These are phyloP conservation scores for Vinca minor DNA, from an alignment of 257 asterid genomes.

Conservation along the genomic window DNA sequence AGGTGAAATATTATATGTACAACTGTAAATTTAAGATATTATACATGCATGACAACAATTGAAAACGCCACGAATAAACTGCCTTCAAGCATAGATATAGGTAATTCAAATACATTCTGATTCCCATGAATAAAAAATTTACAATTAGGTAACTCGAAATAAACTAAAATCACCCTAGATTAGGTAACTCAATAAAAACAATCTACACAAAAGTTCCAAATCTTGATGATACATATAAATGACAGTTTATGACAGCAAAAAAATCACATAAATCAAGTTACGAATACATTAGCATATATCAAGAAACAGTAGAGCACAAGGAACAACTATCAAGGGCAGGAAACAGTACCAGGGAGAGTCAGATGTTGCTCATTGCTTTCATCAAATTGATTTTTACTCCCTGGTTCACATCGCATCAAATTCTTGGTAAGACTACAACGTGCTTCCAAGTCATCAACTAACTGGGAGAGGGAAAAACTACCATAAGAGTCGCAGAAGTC, in stretches of 20 bases:
- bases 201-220: neutral
- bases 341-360: conserved; percentile 19
- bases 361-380: conserved; percentile 36
- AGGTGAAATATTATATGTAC: too few species aligned
- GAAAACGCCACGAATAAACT: too few species aligned
- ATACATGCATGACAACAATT: too few species aligned
- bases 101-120: neutral
- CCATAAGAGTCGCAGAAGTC: neutral
- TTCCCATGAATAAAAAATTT: neutral
- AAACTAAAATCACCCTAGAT: too few species aligned
- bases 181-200: too few species aligned
- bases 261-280: neutral
- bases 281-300: neutral
- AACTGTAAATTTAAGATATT: too few species aligned
- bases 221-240: neutral
- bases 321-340: conserved; percentile 10
- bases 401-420: conserved; percentile 32
- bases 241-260: neutral
- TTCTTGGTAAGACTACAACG: conserved; percentile 39
- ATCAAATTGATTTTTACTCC: conserved; percentile 29
- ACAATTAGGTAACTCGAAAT: too few species aligned
- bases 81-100: too few species aligned
- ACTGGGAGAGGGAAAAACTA: conserved; percentile 33
- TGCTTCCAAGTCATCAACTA: conserved; percentile 62
- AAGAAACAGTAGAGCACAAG: neutral